A percentile compares a stretch with the other conserved stretches of the same genome.
These are phyloP conservation scores for Hsuehochloa calcarea DNA, from an alignment of 176 grass and related monocot genomes.

Conservation along the genomic window DNA sequence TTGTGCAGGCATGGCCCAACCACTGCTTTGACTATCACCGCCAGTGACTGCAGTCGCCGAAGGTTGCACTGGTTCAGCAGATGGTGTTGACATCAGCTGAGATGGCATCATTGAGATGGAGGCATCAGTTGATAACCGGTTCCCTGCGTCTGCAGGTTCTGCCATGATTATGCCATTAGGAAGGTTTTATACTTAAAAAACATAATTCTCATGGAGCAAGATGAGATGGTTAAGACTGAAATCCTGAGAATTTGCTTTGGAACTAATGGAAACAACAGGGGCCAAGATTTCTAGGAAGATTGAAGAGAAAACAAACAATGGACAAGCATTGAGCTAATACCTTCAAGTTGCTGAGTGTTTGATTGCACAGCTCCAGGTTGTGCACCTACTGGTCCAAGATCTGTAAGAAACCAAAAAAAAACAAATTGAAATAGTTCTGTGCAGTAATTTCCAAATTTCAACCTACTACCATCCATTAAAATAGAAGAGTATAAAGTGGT, in stretches of 20 bases:
- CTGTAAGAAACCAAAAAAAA: slow-evolving; percentile 23
- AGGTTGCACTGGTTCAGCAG: slow-evolving; percentile 42
- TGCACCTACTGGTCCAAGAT: slow-evolving; percentile 31
- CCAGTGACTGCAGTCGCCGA: slow-evolving; percentile 14
- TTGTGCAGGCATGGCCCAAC: slow-evolving; percentile 45
- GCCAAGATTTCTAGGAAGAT: neutral
- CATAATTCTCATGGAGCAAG: neutral
- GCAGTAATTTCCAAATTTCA: slow-evolving; percentile 6
- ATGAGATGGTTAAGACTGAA: slow-evolving; percentile 13
- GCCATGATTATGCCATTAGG: slow-evolving; percentile 19
- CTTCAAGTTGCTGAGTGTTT: slow-evolving; percentile 44
- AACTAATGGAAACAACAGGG: slow-evolving; percentile 23
- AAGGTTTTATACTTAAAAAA: neutral
- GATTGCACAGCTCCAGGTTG: slow-evolving; percentile 31
- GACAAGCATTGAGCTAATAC: slow-evolving; percentile 33
- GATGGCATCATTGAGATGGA: slow-evolving; percentile 39
- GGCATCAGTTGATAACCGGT: slow-evolving; percentile 38
- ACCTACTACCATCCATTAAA: neutral
- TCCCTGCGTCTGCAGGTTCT: slow-evolving; percentile 38
- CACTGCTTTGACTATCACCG: slow-evolving; percentile 44
- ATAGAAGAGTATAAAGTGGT: neutral
- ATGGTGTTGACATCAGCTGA: slow-evolving; percentile 36
- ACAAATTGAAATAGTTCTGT: slow-evolving; percentile 15
- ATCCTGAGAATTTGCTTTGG: slow-evolving; percentile 3
- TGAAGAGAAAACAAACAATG: slow-evolving; percentile 8